A percentile compares a stretch with the other conserved stretches of the same genome.
These are phyloP conservation scores for Isatis tinctoria DNA, from an alignment of 345 rosid genomes.

Conservation along the genomic window DNA sequence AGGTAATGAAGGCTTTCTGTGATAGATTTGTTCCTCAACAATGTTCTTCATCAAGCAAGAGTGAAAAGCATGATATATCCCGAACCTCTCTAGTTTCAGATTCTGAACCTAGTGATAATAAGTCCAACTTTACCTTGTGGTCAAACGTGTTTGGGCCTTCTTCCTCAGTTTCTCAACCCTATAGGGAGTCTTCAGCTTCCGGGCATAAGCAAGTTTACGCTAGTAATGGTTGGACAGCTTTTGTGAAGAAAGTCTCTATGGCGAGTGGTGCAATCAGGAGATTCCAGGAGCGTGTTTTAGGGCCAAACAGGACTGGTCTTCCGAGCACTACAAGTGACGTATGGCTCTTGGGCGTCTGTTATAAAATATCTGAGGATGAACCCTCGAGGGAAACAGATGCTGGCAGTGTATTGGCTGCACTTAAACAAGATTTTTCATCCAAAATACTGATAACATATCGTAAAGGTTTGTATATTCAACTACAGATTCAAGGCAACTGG, in stretches of 20 bases:
- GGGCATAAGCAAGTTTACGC: constrained; percentile 40
- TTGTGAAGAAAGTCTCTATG: constrained; percentile 57
- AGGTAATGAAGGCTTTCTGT: constrained; percentile 69
- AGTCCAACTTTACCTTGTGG: constrained; percentile 46
- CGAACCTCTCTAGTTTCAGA: constrained; percentile 45
- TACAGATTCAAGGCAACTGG: constrained; percentile 2
- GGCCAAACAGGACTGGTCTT: constrained; percentile 62
- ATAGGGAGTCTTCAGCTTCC: constrained; percentile 43
- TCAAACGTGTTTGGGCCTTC: constrained; percentile 60
- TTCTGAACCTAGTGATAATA: constrained; percentile 45
- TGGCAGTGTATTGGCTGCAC: constrained; percentile 47
- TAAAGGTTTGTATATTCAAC: constrained; percentile 52
- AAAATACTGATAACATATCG: constrained; percentile 78
- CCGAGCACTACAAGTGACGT: constrained; percentile 59
- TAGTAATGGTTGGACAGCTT: constrained; percentile 65
- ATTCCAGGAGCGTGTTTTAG: constrained; percentile 80
- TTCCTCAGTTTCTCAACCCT: constrained; percentile 56
- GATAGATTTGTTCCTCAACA: constrained; percentile 50
- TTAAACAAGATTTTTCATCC: constrained; percentile 71
- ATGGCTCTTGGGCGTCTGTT: constrained; percentile 80
- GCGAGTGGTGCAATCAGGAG: constrained; percentile 80
- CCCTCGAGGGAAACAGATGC: constrained; percentile 37
- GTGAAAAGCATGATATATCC: constrained; percentile 37
- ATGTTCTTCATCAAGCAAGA: constrained; percentile 25
- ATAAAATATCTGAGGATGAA: constrained; percentile 55